A percentile compares a stretch with the other conserved stretches of the same genome.
Conservation (phyloP, 768 basidiomycete species). For the Lactarius sp. region DNA sequence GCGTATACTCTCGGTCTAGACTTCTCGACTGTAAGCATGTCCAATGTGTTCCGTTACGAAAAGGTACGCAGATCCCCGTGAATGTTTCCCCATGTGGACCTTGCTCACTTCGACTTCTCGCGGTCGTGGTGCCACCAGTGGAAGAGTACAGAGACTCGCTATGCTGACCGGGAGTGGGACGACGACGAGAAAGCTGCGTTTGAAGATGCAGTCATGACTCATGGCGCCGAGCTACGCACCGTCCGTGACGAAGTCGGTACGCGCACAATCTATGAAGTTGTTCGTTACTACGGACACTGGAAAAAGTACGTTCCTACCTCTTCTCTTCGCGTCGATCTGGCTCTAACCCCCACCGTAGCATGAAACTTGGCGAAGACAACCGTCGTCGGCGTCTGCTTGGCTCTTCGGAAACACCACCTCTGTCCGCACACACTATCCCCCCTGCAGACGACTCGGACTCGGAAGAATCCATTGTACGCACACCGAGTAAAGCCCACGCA, state of each 20-base stretch:
- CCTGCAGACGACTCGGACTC: conserved; percentile 47
- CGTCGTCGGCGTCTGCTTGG: conserved; percentile 18
- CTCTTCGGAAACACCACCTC: neutral
- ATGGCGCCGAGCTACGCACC: conserved; percentile 75
- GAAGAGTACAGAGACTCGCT: conserved; percentile 63
- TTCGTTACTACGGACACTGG: conserved; percentile 82
- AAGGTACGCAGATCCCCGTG: conserved; percentile 46
- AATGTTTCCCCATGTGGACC: neutral
- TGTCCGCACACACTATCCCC: neutral
- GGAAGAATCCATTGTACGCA: conserved; percentile 68
- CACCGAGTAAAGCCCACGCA: conserved; percentile 46
- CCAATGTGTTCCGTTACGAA: conserved; percentile 48
- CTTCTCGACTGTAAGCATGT: conserved; percentile 61
- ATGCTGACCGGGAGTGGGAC: conserved; percentile 67
- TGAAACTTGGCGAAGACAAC: conserved; percentile 67
- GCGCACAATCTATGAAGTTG: conserved; percentile 68
- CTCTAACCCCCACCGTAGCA: conserved; percentile 37
- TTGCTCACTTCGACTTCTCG: conserved; percentile 13
- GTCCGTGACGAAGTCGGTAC: conserved; percentile 71
- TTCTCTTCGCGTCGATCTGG: neutral
- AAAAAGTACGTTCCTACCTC: conserved; percentile 53
- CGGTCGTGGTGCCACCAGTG: conserved; percentile 48
- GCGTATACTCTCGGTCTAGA: conserved; percentile 55
- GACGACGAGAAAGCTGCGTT: conserved; percentile 66
- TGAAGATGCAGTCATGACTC: conserved; percentile 65